Evolutionary conservation across 1,284 basidiomycete genomes (phyloP), one percentile per base, ranked within the genome.

Genomic region (Taiwanofungus camphoratus): DNA sequence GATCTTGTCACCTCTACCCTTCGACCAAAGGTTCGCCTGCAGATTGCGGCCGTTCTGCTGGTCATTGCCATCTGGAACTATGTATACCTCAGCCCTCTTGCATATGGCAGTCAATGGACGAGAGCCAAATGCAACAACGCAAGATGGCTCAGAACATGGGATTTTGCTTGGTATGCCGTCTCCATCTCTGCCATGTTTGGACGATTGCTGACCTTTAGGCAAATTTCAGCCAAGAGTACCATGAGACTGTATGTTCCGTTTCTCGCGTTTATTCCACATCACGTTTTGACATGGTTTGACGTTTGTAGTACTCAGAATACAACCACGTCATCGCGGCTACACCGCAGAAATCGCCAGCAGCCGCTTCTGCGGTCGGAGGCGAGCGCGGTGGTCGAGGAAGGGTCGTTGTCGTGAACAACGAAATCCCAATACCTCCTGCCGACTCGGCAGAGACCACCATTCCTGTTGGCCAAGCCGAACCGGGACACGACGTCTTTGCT

Each of bases 121-220:
- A 84, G 75, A 63, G 60, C 59, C 9, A 74, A 87, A 48, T 99
- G 95, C 59, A 66, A 79, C 47, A 74, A 70, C 35, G 84, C 92
- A 4, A 82, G 83, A 58, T 93, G 91, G 90, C 57, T 93, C 42
- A 89, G 84, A 68, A 86, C 81, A 2, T 99, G 96, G 95, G 96
- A 99, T 64, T 98, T 99, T 61, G 79, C 82, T 44, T 98, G 94
- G 82, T 87, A 58, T 46, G 84, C 60, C 21, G 21, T 29, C 9
- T n/a, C n/a, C n/a, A n/a, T n/a, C n/a, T n/a, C n/a, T 27, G 20
- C 23, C 30, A 9, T 27, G 9, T 18, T 31, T 29, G 30, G 30
- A 24, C 16, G 11, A n/a, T n/a, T n/a, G n/a, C n/a, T n/a, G n/a
- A n/a, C n/a, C n/a, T n/a, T n/a, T n/a, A n/a, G n/a, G n/a, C n/a